A percentile compares a stretch with the other conserved stretches of the same genome.
phyloP scores from a whole-genome alignment of 177 flowering plant species.

The Vitis hybrid region DNA sequence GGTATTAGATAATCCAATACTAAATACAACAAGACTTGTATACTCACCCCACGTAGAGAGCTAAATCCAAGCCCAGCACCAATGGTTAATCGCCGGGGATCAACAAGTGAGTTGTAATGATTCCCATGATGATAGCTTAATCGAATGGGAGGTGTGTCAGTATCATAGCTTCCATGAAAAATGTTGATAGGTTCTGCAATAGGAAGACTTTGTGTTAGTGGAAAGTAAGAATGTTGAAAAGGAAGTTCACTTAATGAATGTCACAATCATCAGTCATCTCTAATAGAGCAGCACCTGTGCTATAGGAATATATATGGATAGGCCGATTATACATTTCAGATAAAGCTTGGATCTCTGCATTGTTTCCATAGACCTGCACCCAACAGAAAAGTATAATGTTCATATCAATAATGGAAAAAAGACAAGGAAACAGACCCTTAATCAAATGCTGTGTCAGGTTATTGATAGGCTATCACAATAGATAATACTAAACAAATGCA shows the following conservation, averaged over 20 bases:
- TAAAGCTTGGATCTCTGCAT: constrained; percentile 92
- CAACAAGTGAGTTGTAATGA: constrained; percentile 98
- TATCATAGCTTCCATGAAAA: constrained; percentile 86
- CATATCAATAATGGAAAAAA: not conserved
- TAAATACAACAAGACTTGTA: not conserved
- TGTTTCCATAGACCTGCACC: constrained; percentile 92
- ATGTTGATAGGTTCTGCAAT: constrained; percentile 92
- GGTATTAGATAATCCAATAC: too few relatives aligned
- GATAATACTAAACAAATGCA: not conserved
- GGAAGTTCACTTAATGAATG: too few relatives aligned
- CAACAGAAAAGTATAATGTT: not conserved
- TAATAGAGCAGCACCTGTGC: constrained; percentile 63
- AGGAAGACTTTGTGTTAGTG: not conserved
- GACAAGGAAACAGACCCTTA: not conserved
- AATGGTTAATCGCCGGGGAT: constrained; percentile 81
- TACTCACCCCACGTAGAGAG: constrained; percentile 82
- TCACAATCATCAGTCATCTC: not conserved
- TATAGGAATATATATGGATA: constrained; percentile 92
- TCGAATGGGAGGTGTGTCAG: constrained; percentile 88
- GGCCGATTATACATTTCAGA: constrained; percentile 98
- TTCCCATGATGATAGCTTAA: constrained; percentile 95
- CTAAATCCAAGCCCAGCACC: constrained; percentile 99
- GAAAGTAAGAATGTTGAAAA: not conserved
- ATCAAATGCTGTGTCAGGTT: not conserved
- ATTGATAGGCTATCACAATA: not conserved